phyloP scores from a whole-genome alignment of 228 moss, liverwort and hornwort species.

The Sphagnum magellanicum region DNA sequence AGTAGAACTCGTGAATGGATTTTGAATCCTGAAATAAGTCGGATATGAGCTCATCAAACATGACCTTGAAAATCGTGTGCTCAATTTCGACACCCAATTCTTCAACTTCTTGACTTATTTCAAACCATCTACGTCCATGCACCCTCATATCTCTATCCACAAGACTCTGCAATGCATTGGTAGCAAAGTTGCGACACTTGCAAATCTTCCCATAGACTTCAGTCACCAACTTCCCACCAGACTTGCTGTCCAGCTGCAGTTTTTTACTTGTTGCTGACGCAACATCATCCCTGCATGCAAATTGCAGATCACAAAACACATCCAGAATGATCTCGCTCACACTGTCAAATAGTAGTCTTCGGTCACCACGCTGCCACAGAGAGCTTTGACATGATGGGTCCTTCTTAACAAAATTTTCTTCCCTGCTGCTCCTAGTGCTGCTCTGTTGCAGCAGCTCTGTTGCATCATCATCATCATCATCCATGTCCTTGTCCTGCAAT shows the following conservation, averaged over 20 bases:
- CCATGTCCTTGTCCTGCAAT: conserved; percentile 8
- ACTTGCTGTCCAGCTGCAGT: conserved; percentile 17
- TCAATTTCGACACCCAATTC: neutral
- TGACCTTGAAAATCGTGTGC: too few relatives aligned
- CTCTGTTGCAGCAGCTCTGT: conserved; percentile 18
- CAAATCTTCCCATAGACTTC: conserved; percentile 29
- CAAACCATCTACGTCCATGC: conserved; percentile 13
- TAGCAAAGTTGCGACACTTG: conserved; percentile 32
- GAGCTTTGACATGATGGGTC: conserved; percentile 7
- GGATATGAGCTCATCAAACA: too few relatives aligned
- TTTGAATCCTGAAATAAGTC: neutral
- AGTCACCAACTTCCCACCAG: conserved; percentile 24
- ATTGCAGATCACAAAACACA: neutral
- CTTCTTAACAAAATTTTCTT: conserved; percentile 6
- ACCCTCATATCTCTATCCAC: conserved; percentile 24
- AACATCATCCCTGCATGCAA: too few relatives aligned
- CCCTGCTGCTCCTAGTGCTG: conserved; percentile 7
- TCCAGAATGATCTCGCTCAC: conserved; percentile 16
- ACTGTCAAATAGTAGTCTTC: conserved; percentile 32
- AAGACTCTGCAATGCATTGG: conserved; percentile 3
- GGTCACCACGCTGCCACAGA: conserved; percentile 12
- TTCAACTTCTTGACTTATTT: conserved; percentile 14
- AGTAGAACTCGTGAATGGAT: too few relatives aligned
- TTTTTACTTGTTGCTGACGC: too few relatives aligned
- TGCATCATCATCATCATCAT: too few relatives aligned